Evolutionary conservation across 495 filamentous ascomycete species (phyloP).

Genomic region (Aspergillus indologenus): DNA sequence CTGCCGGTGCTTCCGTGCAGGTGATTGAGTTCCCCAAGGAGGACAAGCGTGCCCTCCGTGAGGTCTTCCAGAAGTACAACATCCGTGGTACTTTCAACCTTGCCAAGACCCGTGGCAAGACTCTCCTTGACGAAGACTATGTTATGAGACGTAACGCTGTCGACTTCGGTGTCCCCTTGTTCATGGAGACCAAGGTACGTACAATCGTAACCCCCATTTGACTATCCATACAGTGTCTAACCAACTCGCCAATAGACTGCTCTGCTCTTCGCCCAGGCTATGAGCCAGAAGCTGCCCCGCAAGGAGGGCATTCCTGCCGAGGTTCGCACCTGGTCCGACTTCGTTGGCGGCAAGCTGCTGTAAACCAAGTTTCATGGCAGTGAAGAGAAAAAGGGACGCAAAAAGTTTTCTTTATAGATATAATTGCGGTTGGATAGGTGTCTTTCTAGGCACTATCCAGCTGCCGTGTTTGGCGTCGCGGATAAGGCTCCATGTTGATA

Average conservation of each 20-base stretch:
- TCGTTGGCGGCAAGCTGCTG: slow-evolving; percentile 86
- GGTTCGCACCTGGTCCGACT: slow-evolving; percentile 91
- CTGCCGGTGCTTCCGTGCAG: slow-evolving; percentile 66
- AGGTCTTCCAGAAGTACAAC: slow-evolving; percentile 96
- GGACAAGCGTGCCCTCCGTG: slow-evolving; percentile 90
- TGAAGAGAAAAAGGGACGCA: slow-evolving; percentile 21
- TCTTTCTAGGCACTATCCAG: slow-evolving; percentile 21
- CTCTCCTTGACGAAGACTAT: slow-evolving; percentile 87
- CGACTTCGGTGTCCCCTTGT: slow-evolving; percentile 94
- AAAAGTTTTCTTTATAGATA: slow-evolving; percentile 25
- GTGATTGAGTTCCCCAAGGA: slow-evolving; percentile 96
- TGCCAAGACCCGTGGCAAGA: slow-evolving; percentile 78
- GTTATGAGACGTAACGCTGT: slow-evolving; percentile 98
- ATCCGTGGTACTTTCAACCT: slow-evolving; percentile 96
- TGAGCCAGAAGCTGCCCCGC: slow-evolving; percentile 89
- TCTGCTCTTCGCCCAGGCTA: slow-evolving; percentile 89
- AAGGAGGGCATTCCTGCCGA: slow-evolving; percentile 79
- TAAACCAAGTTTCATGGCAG: slow-evolving; percentile 44
- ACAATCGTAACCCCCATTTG: slow-evolving; percentile 6
- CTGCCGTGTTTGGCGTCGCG: slow-evolving; percentile 27
- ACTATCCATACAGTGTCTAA: slow-evolving; percentile 8
- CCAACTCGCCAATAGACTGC: slow-evolving; percentile 66
- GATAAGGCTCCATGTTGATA: slow-evolving; percentile 36
- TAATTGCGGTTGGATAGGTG: slow-evolving; percentile 20
- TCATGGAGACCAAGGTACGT: slow-evolving; percentile 97